Conservation (phyloP, 2,329 filamentous ascomycete genomes). For the Malbranchea cinnamomea region DNA sequence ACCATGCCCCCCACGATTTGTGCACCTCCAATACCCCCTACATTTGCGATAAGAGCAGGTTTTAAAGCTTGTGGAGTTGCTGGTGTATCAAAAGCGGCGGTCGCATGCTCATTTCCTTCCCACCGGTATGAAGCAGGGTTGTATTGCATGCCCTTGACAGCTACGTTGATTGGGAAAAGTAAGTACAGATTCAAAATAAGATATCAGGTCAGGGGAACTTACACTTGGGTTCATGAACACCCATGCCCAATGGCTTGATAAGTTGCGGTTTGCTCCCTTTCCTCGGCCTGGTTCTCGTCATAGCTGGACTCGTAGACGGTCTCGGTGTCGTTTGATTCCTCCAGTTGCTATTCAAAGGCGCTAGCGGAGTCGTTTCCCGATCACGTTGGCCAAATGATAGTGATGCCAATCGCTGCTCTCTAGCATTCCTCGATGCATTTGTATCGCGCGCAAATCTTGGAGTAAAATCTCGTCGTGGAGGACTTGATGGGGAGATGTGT, state of each 20-base stretch:
- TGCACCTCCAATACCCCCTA: conserved; percentile 68
- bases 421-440: conserved; percentile 48
- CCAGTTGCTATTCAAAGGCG: conserved; percentile 43
- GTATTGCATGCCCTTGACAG: conserved; percentile 89
- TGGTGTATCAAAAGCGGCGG: conserved; percentile 61
- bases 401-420: conserved; percentile 43
- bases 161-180: conserved; percentile 33
- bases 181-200: conserved; percentile 1
- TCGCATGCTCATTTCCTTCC: conserved; percentile 89
- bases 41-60: conserved; percentile 74
- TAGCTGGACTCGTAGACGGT: conserved; percentile 35
- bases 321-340: conserved; percentile 39
- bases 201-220: conserved; percentile 23
- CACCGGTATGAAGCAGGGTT: conserved; percentile 75
- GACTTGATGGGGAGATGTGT: conserved; percentile 44
- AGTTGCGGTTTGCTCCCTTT: conserved; percentile 56
- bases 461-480: conserved; percentile 35
- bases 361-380: conserved; percentile 31
- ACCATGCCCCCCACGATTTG: conserved; percentile 98
- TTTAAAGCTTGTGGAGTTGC: conserved; percentile 27
- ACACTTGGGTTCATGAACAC: conserved; percentile 67
- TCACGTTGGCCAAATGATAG: conserved; percentile 20
- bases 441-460: conserved; percentile 54
- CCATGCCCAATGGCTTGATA: conserved; percentile 66
- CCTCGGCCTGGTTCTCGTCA: conserved; percentile 31